phyloP scores from a whole-genome alignment of 1,139 yeast species.

The Suhomyces wounanorum region DNA sequence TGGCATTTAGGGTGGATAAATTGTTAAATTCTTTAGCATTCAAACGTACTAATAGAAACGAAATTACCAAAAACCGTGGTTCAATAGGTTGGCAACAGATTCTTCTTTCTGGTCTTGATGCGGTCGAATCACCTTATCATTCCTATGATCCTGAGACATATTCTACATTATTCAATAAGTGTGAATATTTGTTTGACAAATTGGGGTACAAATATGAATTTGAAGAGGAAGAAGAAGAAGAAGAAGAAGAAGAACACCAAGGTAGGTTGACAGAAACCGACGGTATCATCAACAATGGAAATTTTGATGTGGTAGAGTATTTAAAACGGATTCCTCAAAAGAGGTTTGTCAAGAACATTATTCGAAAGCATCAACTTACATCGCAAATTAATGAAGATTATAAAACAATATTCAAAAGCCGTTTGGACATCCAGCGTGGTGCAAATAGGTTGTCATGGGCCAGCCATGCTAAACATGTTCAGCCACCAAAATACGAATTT shows the following conservation, averaged over 20 bases:
- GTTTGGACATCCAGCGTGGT: slow-evolving; percentile 13
- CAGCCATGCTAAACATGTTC: not conserved
- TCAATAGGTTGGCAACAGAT: slow-evolving; percentile 33
- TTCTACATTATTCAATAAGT: slow-evolving; percentile 20
- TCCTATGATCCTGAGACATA: slow-evolving; percentile 16
- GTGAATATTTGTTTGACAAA: slow-evolving; percentile 27
- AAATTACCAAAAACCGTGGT: slow-evolving; percentile 13
- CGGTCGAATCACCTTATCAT: slow-evolving; percentile 19
- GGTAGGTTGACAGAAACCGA: not conserved
- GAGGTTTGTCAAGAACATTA: not conserved
- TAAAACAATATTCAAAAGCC: slow-evolving; percentile 11
- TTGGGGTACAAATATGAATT: slow-evolving; percentile 27
- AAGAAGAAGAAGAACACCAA: slow-evolving; percentile 10
- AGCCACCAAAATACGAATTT: not conserved
- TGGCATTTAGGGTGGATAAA: slow-evolving; percentile 27
- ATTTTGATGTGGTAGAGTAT: slow-evolving; percentile 22
- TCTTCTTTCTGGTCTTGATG: slow-evolving; percentile 24
- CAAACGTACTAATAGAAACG: slow-evolving; percentile 4
- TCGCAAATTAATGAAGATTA: slow-evolving; percentile 5
- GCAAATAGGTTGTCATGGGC: slow-evolving; percentile 13
- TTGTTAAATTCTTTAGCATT: slow-evolving; percentile 13
- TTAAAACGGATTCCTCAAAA: slow-evolving; percentile 9
- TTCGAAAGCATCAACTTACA: not conserved
- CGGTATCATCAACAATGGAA: not conserved
- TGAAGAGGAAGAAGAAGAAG: slow-evolving; percentile 17